phyloP scores from a whole-genome alignment of 2,329 filamentous ascomycete genomes.

The Aurifilum marmelostoma region DNA sequence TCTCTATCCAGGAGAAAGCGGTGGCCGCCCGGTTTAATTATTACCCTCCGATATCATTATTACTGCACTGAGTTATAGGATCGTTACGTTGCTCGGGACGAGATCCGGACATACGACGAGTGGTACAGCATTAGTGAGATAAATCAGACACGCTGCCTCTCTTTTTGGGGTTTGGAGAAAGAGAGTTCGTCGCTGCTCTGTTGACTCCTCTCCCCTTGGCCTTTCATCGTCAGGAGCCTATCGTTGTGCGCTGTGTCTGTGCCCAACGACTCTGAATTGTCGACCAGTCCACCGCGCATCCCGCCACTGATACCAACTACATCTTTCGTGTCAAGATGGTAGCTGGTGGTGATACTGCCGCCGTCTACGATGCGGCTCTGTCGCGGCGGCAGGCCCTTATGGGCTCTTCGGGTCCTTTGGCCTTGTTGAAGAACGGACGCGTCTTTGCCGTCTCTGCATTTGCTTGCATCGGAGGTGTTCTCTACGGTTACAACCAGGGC shows the following conservation, averaged over 20 bases:
- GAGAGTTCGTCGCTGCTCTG: background rate
- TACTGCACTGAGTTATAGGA: background rate
- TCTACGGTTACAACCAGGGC: constrained; percentile 76
- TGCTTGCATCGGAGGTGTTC: constrained; percentile 63
- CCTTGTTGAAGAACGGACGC: constrained; percentile 61
- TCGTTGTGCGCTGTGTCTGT: background rate
- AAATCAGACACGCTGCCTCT: background rate
- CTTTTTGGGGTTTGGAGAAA: background rate
- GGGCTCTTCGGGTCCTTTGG: constrained; percentile 54
- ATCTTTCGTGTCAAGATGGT: constrained; percentile 38
- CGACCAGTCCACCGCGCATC: background rate
- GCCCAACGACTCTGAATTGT: background rate
- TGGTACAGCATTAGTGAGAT: background rate
- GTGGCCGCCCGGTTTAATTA: background rate
- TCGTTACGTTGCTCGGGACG: background rate
- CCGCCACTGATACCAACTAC: background rate
- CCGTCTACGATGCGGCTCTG: constrained; percentile 56
- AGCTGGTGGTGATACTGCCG: constrained; percentile 42
- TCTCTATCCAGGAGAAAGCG: background rate
- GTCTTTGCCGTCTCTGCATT: constrained; percentile 65
- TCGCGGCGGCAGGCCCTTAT: constrained; percentile 56
- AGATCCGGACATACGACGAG: background rate
- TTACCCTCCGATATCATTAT: background rate
- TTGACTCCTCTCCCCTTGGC: background rate
- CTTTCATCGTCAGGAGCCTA: background rate